phyloP scores from a whole-genome alignment of 2,329 filamentous ascomycete genomes.

The Didymella lethalis region DNA sequence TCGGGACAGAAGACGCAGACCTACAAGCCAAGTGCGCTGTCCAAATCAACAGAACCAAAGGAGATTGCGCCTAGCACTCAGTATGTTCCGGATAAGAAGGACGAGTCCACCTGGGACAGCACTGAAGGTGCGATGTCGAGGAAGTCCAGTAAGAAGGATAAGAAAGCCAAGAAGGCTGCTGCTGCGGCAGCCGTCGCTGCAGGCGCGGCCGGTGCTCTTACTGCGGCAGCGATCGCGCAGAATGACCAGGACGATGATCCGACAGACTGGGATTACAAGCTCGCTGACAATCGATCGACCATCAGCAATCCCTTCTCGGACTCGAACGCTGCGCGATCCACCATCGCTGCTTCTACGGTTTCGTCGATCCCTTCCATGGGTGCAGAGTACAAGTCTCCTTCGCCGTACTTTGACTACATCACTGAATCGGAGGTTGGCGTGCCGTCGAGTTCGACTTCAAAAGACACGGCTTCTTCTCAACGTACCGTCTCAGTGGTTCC shows the following conservation, averaged over 20 bases:
- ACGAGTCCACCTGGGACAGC: slow-evolving; percentile 34
- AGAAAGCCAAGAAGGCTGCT: slow-evolving; percentile 40
- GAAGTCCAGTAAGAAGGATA: slow-evolving; percentile 44
- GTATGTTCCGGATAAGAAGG: slow-evolving; percentile 38
- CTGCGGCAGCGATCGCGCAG: slow-evolving; percentile 31
- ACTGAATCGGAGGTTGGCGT: slow-evolving; percentile 51
- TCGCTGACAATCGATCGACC: slow-evolving; percentile 28
- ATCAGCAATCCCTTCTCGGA: slow-evolving; percentile 43
- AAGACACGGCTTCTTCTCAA: slow-evolving; percentile 49
- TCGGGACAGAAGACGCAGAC: slow-evolving; percentile 40
- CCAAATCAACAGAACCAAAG: slow-evolving; percentile 24
- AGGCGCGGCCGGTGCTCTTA: slow-evolving; percentile 23
- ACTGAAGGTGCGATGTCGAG: slow-evolving; percentile 35
- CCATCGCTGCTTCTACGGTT: slow-evolving; percentile 29
- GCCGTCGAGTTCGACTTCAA: slow-evolving; percentile 20
- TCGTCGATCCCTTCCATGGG: slow-evolving; percentile 34
- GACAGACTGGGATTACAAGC: slow-evolving; percentile 24
- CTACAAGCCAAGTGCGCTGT: slow-evolving; percentile 34
- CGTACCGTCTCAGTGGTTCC: slow-evolving; percentile 58
- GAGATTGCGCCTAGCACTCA: slow-evolving; percentile 43
- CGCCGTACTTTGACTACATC: slow-evolving; percentile 54
- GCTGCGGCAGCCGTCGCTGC: slow-evolving; percentile 30
- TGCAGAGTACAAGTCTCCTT: slow-evolving; percentile 41
- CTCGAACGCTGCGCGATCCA: slow-evolving; percentile 33
- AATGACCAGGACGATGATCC: slow-evolving; percentile 29